phyloP scores from a whole-genome alignment of 2,329 filamentous ascomycete genomes.

The Sporothrix mexicana region DNA sequence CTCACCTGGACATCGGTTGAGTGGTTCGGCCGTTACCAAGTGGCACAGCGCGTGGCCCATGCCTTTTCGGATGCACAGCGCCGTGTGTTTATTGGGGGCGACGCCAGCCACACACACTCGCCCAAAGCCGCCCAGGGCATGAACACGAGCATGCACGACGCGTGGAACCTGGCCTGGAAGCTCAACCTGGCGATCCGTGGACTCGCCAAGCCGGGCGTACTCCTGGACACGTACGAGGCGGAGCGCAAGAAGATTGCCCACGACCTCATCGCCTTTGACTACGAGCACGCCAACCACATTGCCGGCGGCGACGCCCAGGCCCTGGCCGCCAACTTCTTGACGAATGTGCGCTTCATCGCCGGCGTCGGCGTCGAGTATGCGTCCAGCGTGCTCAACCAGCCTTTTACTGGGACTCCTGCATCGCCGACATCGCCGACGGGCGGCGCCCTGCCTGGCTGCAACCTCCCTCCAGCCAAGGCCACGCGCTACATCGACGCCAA shows the following conservation, averaged over 20 bases:
- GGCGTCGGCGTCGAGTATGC: conserved; percentile 67
- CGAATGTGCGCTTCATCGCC: conserved; percentile 70
- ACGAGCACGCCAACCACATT: conserved; percentile 51
- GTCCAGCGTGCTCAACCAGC: conserved; percentile 54
- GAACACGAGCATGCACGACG: conserved; percentile 66
- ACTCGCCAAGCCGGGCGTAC: conserved; percentile 54
- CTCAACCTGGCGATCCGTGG: conserved; percentile 61
- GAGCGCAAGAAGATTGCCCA: conserved; percentile 67
- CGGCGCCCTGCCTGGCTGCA: conserved; percentile 55
- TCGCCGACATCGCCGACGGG: conserved; percentile 37
- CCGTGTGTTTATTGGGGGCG: conserved; percentile 66
- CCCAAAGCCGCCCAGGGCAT: conserved; percentile 70
- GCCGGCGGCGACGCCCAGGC: conserved; percentile 62
- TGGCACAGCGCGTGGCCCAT: conserved; percentile 72
- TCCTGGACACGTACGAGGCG: conserved; percentile 65
- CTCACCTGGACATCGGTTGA: conserved; percentile 63
- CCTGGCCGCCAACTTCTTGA: conserved; percentile 67
- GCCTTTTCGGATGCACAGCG: conserved; percentile 67
- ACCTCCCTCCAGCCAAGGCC: conserved; percentile 70
- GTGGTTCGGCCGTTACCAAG: conserved; percentile 75
- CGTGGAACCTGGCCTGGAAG: conserved; percentile 67
- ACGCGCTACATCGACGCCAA: conserved; percentile 79
- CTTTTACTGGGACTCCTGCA: not conserved
- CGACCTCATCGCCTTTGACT: conserved; percentile 65
- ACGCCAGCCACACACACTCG: conserved; percentile 69